Conservation (phyloP, 2,329 filamentous ascomycete species). For the Fusarium sp. region DNA sequence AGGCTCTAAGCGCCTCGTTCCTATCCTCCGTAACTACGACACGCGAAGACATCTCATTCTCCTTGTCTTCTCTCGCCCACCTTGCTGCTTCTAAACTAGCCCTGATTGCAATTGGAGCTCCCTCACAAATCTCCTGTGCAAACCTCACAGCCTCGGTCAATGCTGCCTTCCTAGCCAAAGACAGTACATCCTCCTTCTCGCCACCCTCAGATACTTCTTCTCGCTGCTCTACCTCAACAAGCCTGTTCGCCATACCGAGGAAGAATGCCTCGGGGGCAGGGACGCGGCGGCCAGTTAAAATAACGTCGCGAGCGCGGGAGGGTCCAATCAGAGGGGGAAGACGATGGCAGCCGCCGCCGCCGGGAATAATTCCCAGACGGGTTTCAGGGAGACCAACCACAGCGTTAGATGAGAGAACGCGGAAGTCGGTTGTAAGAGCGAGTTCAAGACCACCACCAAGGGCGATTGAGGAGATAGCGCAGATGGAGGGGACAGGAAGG, state of each 20-base stretch:
- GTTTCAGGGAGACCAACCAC: slow-evolving; percentile 90
- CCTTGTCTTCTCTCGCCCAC: slow-evolving; percentile 76
- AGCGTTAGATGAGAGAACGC: slow-evolving; percentile 84
- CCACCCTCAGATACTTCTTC: slow-evolving; percentile 61
- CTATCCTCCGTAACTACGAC: slow-evolving; percentile 88
- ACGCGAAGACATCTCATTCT: slow-evolving; percentile 86
- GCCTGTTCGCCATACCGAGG: slow-evolving; percentile 86
- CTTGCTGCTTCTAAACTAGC: slow-evolving; percentile 83
- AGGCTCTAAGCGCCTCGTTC: slow-evolving; percentile 87
- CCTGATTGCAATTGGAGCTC: slow-evolving; percentile 84
- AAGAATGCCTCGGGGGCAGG: slow-evolving; percentile 88
- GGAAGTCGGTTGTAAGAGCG: slow-evolving; percentile 87
- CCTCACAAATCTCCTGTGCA: slow-evolving; percentile 87
- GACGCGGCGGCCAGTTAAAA: slow-evolving; percentile 90
- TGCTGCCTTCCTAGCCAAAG: slow-evolving; percentile 72
- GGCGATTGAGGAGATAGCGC: slow-evolving; percentile 84
- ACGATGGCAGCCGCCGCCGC: slow-evolving; percentile 91
- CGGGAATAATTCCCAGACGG: slow-evolving; percentile 91
- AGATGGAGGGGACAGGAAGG: slow-evolving; percentile 90
- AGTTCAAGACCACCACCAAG: slow-evolving; percentile 95
- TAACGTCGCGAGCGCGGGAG: slow-evolving; percentile 83
- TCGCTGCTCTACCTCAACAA: slow-evolving; percentile 74
- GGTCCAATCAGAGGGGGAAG: slow-evolving; percentile 85
- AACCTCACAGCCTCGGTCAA: slow-evolving; percentile 81
- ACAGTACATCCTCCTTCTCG: slow-evolving; percentile 59